A percentile compares a stretch with the other conserved stretches of the same genome.
Conservation (phyloP, 257 asterid species). For the Fraxinus excelsior region DNA sequence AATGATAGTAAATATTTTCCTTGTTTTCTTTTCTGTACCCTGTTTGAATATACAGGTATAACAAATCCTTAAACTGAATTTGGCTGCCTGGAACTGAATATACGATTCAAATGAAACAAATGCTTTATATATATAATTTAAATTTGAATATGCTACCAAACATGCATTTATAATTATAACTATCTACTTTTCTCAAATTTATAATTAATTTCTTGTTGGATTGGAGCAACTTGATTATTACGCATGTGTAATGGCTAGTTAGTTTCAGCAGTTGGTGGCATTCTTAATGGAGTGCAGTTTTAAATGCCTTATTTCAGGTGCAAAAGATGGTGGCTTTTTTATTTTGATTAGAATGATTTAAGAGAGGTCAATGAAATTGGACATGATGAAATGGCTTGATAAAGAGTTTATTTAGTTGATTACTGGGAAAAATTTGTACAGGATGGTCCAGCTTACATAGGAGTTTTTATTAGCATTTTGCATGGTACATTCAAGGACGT, state of each 20-base stretch:
- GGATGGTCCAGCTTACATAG: conserved; percentile 87
- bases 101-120: neutral
- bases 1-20: neutral
- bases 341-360: neutral
- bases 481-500: conserved; percentile 81
- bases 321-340: neutral
- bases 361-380: neutral
- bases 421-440: conserved; percentile 37
- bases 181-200: neutral
- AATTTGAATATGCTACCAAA: neutral
- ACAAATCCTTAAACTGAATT: neutral
- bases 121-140: neutral
- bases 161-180: neutral
- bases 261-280: conserved; percentile 20
- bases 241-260: neutral
- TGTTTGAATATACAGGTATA: neutral
- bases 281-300: conserved; percentile 21
- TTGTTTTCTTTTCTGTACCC: neutral
- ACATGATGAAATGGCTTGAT: conserved; percentile 15
- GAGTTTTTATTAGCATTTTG: conserved; percentile 73
- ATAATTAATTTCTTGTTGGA: neutral
- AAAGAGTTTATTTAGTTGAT: conserved; percentile 3
- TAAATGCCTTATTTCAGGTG: conserved; percentile 15
- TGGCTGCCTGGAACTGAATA: neutral
- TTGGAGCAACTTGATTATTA: neutral